A percentile compares a stretch with the other conserved stretches of the same genome.
Conservation (phyloP, 2,329 filamentous ascomycete species). For the Purpureocillium takamizusanense region DNA sequence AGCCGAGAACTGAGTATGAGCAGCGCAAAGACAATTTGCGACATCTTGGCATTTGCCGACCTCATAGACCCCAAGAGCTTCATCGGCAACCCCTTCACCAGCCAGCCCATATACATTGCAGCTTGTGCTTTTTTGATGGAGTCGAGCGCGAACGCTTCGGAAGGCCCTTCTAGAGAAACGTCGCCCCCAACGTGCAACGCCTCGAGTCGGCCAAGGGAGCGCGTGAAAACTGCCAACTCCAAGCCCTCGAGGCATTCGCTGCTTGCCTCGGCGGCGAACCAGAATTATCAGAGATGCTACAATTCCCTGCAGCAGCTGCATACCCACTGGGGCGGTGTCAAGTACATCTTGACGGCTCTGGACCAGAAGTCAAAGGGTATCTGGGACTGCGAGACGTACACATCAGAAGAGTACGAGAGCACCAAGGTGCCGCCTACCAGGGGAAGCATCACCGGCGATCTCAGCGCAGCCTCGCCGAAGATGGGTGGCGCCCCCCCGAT, state of each 20-base stretch:
- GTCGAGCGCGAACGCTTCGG: constrained; percentile 61
- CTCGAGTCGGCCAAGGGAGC: constrained; percentile 5
- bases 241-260: constrained; percentile 60
- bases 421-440: constrained; percentile 42
- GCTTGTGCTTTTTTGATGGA: constrained; percentile 85
- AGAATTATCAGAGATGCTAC: constrained; percentile 83
- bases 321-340: constrained; percentile 76
- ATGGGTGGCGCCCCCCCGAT: constrained; percentile 39
- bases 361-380: constrained; percentile 85
- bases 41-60: constrained; percentile 80
- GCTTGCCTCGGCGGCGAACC: constrained; percentile 70
- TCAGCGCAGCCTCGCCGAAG: constrained; percentile 40
- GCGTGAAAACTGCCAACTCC: constrained; percentile 13
- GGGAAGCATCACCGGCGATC: constrained; percentile 24
- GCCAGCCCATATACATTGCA: constrained; percentile 85
- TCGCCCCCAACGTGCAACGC: constrained; percentile 31
- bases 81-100: constrained; percentile 81
- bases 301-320: constrained; percentile 75
- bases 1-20: constrained; percentile 79
- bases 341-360: constrained; percentile 77
- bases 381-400: constrained; percentile 63
- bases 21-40: constrained; percentile 83
- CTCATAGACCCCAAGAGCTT: constrained; percentile 79
- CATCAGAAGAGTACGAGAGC: constrained; percentile 68
- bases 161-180: constrained; percentile 44